These are phyloP conservation scores for Solidago caesia DNA, from an alignment of 129 eudicot species.

Conservation along the genomic window DNA sequence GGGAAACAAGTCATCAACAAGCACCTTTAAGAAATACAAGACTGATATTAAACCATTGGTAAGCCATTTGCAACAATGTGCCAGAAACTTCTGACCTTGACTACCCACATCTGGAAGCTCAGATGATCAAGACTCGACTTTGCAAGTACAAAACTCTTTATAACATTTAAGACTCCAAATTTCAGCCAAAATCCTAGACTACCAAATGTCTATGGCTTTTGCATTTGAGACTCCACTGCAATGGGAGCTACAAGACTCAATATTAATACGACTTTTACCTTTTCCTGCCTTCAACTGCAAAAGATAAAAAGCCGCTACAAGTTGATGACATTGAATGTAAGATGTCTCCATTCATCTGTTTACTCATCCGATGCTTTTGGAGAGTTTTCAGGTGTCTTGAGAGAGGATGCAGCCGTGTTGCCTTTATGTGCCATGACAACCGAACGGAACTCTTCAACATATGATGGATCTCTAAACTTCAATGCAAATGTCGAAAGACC, in stretches of 20 bases:
- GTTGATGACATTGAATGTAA: background rate
- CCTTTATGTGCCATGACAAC: conserved; percentile 62
- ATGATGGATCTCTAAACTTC: conserved; percentile 71
- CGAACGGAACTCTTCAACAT: conserved; percentile 59
- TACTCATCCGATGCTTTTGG: conserved; percentile 59
- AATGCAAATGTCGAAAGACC: conserved; percentile 77
- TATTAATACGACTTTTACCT: conserved; percentile 9
- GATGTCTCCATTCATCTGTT: background rate
- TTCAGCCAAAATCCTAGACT: conserved; percentile 11
- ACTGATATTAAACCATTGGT: background rate
- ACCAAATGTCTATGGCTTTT: conserved; percentile 24
- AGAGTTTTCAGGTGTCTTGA: conserved; percentile 80
- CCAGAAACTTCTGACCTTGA: background rate
- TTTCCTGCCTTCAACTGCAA: background rate
- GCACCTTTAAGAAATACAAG: background rate
- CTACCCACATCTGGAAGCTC: background rate
- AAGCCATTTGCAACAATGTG: background rate
- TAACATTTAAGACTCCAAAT: conserved; percentile 20
- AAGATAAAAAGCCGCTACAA: background rate
- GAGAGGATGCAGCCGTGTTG: conserved; percentile 27
- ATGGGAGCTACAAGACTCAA: conserved; percentile 8
- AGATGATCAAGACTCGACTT: background rate
- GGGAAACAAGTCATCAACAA: background rate
- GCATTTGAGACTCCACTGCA: background rate
- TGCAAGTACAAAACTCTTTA: conserved; percentile 10